phyloP scores from a whole-genome alignment of 1,139 yeast species.

The Pichia sp. region DNA sequence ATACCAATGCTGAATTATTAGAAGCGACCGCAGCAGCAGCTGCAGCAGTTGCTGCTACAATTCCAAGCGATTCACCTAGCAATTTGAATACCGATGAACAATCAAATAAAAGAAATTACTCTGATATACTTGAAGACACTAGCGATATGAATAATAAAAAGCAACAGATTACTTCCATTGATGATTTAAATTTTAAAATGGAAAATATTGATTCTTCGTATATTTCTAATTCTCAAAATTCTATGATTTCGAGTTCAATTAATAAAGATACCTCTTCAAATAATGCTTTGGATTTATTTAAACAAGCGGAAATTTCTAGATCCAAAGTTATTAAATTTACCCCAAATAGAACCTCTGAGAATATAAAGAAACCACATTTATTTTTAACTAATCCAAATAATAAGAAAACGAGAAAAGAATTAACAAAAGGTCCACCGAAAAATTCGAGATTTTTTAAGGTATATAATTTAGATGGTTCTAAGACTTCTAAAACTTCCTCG shows the following conservation, averaged over 20 bases:
- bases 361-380: conserved; percentile 11
- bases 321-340: conserved; percentile 8
- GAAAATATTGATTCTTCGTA: background rate
- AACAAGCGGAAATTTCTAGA: too few relatives aligned
- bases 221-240: too few relatives aligned
- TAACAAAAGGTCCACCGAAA: conserved; percentile 27
- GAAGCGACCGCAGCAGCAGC: background rate
- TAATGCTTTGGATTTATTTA: too few relatives aligned
- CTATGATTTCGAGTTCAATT: background rate
- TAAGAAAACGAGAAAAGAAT: conserved; percentile 8
- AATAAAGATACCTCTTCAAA: background rate
- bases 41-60: conserved; percentile 1
- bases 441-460: conserved; percentile 35
- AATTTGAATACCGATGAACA: background rate
- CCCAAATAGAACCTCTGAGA: conserved; percentile 10
- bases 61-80: background rate
- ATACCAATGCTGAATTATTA: background rate
- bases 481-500: conserved; percentile 9
- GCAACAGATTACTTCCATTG: background rate
- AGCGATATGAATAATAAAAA: background rate
- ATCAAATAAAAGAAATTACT: background rate
- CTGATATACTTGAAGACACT: background rate
- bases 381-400: conserved; percentile 8
- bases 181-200: background rate
- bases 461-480: conserved; percentile 31